Evolutionary conservation across 495 filamentous ascomycete species (phyloP).

Genomic region (Polyplosphaeria fusca): DNA sequence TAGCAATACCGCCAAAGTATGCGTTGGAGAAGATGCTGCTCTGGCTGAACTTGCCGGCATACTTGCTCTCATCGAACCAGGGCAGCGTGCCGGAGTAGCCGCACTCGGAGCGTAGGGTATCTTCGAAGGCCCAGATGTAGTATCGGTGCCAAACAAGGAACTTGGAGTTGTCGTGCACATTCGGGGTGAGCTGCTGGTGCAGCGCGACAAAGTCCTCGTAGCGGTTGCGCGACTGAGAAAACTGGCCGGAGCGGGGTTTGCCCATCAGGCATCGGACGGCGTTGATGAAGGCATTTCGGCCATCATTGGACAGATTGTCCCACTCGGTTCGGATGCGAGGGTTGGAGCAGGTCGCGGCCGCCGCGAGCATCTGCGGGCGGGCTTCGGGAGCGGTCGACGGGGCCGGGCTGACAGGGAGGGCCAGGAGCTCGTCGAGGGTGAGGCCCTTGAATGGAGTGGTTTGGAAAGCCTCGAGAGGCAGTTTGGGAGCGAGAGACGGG

Average conservation of each 20-base stretch:
- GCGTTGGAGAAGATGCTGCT: constrained; percentile 8
- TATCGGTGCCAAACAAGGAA: constrained; percentile 31
- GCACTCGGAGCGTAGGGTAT: constrained; percentile 18
- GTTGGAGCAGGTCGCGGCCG: constrained; percentile 16
- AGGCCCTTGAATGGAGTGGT: constrained; percentile 2
- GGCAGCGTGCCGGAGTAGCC: constrained; percentile 8
- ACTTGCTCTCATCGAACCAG: constrained; percentile 25
- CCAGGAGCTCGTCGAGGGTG: constrained; percentile 5
- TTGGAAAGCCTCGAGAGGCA: constrained; percentile 12
- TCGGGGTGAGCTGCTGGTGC: constrained; percentile 23
- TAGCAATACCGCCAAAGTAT: constrained; percentile 14
- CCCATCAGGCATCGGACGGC: constrained; percentile 18
- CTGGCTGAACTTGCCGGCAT: constrained; percentile 13
- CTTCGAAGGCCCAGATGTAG: constrained; percentile 25
- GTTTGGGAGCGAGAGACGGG: constrained; percentile 8
- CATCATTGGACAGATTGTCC: neutral
- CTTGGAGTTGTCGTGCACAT: constrained; percentile 27
- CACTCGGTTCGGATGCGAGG: constrained; percentile 23
- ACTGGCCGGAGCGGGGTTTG: constrained; percentile 4
- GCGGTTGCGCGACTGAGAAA: constrained; percentile 6
- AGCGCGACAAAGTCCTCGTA: constrained; percentile 26
- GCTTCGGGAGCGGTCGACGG: neutral
- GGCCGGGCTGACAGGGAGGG: neutral
- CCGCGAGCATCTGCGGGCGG: neutral
- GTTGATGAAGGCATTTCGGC: constrained; percentile 1